Conservation (phyloP, 148 eudicot species). For the Amaranthus hypochondriacus region DNA sequence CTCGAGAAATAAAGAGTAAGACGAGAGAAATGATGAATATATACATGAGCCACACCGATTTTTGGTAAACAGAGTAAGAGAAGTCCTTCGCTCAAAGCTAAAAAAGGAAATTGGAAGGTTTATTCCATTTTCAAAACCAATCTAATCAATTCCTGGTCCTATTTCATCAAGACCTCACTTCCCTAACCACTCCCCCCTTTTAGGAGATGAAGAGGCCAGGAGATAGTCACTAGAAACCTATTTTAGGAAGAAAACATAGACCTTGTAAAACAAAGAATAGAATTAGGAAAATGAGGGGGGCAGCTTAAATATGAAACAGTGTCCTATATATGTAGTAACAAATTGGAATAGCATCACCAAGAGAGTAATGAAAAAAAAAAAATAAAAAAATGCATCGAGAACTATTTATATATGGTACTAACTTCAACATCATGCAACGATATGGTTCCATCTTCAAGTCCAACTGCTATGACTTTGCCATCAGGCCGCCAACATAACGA, state of each 20-base stretch:
- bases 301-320: neutral
- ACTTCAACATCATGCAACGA: constrained; percentile 96
- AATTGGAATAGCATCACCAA: too few relatives aligned
- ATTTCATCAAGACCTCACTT: neutral
- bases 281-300: neutral
- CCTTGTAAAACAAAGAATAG: neutral
- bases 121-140: too few relatives aligned
- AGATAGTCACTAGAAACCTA: neutral
- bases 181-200: neutral
- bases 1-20: too few relatives aligned
- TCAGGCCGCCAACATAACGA: constrained; percentile 99
- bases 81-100: too few relatives aligned
- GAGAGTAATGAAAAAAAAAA: neutral
- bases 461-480: constrained; percentile 94
- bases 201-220: neutral
- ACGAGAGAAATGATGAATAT: too few relatives aligned
- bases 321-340: neutral
- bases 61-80: too few relatives aligned
- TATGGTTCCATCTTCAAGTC: constrained; percentile 93
- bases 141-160: too few relatives aligned
- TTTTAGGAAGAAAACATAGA: neutral
- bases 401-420: constrained; percentile 29
- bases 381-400: neutral
- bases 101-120: too few relatives aligned
- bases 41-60: too few relatives aligned